Evolutionary conservation across 1,284 basidiomycete genomes (phyloP).

Genomic region (Thecaphora frezii): DNA sequence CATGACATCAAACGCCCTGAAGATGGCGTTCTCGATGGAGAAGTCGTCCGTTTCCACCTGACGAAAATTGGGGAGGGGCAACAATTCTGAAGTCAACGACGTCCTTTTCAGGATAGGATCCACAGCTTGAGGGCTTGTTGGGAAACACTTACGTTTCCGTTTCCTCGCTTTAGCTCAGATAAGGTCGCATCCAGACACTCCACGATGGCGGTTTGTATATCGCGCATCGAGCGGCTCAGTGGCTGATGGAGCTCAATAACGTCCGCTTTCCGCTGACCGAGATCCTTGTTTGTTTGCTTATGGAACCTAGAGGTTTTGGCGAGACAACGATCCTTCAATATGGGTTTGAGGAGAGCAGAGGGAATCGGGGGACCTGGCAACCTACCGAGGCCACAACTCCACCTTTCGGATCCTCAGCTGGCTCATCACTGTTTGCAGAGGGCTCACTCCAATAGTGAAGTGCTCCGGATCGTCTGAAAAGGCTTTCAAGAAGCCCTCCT

Average conservation of each 20-base stretch:
- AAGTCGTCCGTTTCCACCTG: slow-evolving; percentile 94
- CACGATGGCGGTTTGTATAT: slow-evolving; percentile 88
- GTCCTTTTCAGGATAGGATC: too few species aligned
- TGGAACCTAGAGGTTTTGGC: slow-evolving; percentile 72
- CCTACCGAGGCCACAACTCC: slow-evolving; percentile 74
- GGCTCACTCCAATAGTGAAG: slow-evolving; percentile 86
- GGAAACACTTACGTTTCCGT: slow-evolving; percentile 73
- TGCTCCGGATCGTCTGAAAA: slow-evolving; percentile 95
- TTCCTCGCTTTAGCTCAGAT: slow-evolving; percentile 84
- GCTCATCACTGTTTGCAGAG: slow-evolving; percentile 86
- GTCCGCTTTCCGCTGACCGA: slow-evolving; percentile 69
- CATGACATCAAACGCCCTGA: slow-evolving; percentile 86
- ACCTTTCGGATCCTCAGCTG: slow-evolving; percentile 85
- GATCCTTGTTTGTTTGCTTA: slow-evolving; percentile 40
- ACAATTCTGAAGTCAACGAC: too few species aligned
- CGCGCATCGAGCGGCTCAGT: slow-evolving; percentile 80
- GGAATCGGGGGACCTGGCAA: background rate
- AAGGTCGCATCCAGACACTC: slow-evolving; percentile 93
- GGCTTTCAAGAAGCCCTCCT: slow-evolving; percentile 86
- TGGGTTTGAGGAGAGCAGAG: background rate
- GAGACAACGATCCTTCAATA: background rate
- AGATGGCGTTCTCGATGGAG: slow-evolving; percentile 89
- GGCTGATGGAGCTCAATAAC: slow-evolving; percentile 89
- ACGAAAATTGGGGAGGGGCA: too few species aligned
- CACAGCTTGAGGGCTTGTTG: too few species aligned